Conservation (phyloP, 1,284 basidiomycete genomes). For the Rhodotorula sp. region DNA sequence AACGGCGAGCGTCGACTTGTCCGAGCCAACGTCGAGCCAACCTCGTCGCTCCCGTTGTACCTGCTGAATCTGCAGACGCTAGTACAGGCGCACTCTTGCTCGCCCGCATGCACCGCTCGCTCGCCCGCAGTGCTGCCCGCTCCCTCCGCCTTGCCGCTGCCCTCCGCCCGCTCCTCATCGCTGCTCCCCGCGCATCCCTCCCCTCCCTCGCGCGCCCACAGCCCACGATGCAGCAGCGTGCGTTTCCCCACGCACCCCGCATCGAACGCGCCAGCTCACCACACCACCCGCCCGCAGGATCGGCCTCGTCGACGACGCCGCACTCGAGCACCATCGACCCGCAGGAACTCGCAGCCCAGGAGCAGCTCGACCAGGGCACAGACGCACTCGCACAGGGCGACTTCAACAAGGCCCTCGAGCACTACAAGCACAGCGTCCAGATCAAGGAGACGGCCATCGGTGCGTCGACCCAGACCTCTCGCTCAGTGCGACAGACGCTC, state of each 20-base stretch:
- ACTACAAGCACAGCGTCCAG: slow-evolving; percentile 30
- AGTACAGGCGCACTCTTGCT: too few relatives aligned
- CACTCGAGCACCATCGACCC: slow-evolving; percentile 33
- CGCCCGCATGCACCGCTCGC: slow-evolving; percentile 8
- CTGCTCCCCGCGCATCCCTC: not conserved
- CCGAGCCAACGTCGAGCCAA: too few relatives aligned
- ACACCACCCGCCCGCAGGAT: slow-evolving; percentile 4
- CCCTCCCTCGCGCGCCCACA: not conserved
- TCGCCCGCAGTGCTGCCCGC: slow-evolving; percentile 6
- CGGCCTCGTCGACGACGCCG: slow-evolving; percentile 27
- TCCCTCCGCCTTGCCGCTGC: not conserved
- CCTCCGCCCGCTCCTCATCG: not conserved
- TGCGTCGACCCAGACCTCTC: not conserved
- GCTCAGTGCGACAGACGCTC: not conserved
- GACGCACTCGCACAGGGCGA: slow-evolving; percentile 30
- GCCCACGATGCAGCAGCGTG: too few relatives aligned
- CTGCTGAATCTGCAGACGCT: not conserved
- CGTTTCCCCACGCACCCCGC: not conserved
- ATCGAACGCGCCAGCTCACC: not conserved
- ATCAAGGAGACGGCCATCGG: slow-evolving; percentile 36
- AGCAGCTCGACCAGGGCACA: slow-evolving; percentile 36
- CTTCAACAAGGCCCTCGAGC: slow-evolving; percentile 14
- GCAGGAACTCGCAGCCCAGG: slow-evolving; percentile 28
- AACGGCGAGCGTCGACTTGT: too few relatives aligned
- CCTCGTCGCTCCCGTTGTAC: too few relatives aligned